These are phyloP conservation scores for Aureobasidium sp. DNA, from an alignment of 2,329 filamentous ascomycete species.

Conservation along the genomic window DNA sequence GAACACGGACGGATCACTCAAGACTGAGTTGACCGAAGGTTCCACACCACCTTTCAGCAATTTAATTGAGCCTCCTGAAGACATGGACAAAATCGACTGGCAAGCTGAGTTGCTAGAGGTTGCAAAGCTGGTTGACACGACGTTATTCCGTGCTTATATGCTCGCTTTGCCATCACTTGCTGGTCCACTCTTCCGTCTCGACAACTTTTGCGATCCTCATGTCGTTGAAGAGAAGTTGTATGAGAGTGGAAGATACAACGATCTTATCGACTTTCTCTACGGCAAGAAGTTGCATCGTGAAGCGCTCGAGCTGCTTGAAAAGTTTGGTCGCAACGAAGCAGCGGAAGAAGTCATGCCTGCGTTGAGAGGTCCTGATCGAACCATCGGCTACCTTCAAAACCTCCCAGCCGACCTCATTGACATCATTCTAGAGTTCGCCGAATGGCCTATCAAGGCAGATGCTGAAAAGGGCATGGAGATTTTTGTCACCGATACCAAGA, in stretches of 20 bases:
- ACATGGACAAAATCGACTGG: slow-evolving; percentile 48
- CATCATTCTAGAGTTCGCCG: slow-evolving; percentile 81
- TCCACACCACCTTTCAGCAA: slow-evolving; percentile 39
- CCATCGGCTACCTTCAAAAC: slow-evolving; percentile 83
- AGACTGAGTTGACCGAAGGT: slow-evolving; percentile 29
- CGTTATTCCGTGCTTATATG: slow-evolving; percentile 92
- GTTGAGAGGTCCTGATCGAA: slow-evolving; percentile 74
- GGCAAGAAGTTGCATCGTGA: slow-evolving; percentile 89
- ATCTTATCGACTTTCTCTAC: slow-evolving; percentile 95
- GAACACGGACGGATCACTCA: slow-evolving; percentile 52
- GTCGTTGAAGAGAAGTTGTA: slow-evolving; percentile 91
- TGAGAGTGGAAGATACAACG: slow-evolving; percentile 80
- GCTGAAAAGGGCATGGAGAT: slow-evolving; percentile 80
- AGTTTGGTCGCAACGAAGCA: slow-evolving; percentile 60
- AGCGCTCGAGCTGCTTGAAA: slow-evolving; percentile 72
- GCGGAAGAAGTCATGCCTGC: slow-evolving; percentile 42
- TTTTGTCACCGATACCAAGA: slow-evolving; percentile 88
- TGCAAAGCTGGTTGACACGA: slow-evolving; percentile 84
- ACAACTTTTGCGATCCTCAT: slow-evolving; percentile 93
- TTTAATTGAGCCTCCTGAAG: slow-evolving; percentile 31
- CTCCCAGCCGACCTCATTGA: slow-evolving; percentile 82
- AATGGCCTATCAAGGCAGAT: slow-evolving; percentile 73
- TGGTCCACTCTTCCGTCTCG: slow-evolving; percentile 83
- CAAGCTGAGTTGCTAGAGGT: slow-evolving; percentile 66
- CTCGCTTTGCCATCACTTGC: slow-evolving; percentile 78